Conservation (phyloP, 768 basidiomycete species). For the Glaciozyma martinii region DNA sequence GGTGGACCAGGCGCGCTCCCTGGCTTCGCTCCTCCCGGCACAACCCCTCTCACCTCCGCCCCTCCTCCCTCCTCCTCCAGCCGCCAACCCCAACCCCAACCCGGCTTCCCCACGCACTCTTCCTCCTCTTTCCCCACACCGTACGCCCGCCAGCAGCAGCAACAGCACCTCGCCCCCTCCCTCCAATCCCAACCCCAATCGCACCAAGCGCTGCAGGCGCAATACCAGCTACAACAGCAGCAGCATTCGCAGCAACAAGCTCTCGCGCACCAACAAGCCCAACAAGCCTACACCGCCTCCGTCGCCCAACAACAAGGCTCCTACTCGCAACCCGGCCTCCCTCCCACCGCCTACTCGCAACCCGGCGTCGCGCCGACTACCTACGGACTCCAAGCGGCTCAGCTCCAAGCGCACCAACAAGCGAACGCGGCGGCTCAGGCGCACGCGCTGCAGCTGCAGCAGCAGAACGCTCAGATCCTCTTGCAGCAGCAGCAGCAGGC, state of each 20-base stretch:
- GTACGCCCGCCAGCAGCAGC: neutral
- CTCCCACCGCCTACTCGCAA: too few relatives aligned
- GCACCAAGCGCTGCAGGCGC: neutral
- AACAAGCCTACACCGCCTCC: neutral
- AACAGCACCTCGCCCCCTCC: conserved; percentile 5
- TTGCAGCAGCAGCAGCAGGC: too few relatives aligned
- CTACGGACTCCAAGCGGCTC: too few relatives aligned
- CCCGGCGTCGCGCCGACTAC: too few relatives aligned
- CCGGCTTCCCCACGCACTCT: too few relatives aligned
- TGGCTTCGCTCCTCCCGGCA: neutral
- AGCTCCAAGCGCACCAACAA: neutral
- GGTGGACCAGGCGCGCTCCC: neutral
- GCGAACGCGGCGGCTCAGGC: neutral
- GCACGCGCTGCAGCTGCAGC: too few relatives aligned
- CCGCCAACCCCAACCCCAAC: too few relatives aligned
- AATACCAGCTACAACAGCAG: neutral
- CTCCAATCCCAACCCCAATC: neutral
- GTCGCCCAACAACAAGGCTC: too few relatives aligned
- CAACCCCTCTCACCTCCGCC: too few relatives aligned
- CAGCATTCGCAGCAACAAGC: neutral
- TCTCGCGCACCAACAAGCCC: neutral
- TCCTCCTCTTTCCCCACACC: neutral
- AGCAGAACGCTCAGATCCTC: too few relatives aligned
- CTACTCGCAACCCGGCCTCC: too few relatives aligned
- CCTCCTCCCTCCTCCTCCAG: too few relatives aligned